These are phyloP conservation scores for Calonectria naviculata DNA, from an alignment of 2,329 filamentous ascomycete species.

Conservation along the genomic window DNA sequence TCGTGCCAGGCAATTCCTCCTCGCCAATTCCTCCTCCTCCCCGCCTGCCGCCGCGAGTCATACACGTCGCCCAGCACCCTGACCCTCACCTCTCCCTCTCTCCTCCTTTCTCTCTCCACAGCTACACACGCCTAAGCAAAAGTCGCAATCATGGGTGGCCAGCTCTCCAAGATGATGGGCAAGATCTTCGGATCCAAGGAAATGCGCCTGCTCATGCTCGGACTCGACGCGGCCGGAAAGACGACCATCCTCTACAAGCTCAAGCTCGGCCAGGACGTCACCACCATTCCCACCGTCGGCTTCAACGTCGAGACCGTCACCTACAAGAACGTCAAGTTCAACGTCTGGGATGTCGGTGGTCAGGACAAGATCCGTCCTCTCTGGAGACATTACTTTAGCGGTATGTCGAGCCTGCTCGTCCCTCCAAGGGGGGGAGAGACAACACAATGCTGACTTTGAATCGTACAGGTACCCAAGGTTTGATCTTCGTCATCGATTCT, in stretches of 20 bases:
- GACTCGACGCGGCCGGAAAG: slow-evolving; percentile 97
- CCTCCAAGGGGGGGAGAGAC: background rate
- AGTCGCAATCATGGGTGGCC: slow-evolving; percentile 80
- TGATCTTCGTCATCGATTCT: slow-evolving; percentile 99
- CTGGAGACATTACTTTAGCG: slow-evolving; percentile 97
- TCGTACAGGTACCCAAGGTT: slow-evolving; percentile 86
- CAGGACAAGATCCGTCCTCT: slow-evolving; percentile 99
- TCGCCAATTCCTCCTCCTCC: background rate
- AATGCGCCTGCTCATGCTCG: slow-evolving; percentile 98
- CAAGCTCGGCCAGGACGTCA: slow-evolving; percentile 98
- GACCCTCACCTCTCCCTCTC: background rate
- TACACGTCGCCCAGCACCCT: background rate
- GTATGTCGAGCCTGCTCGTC: slow-evolving; percentile 50
- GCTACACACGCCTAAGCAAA: background rate
- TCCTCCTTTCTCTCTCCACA: background rate
- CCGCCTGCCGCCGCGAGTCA: slow-evolving; percentile 8
- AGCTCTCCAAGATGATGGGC: slow-evolving; percentile 95
- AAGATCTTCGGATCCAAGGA: slow-evolving; percentile 99
- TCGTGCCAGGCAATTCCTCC: background rate
- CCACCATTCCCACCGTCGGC: slow-evolving; percentile 97
- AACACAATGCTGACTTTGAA: slow-evolving; percentile 18
- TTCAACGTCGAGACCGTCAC: slow-evolving; percentile 99
- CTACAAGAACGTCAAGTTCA: slow-evolving; percentile 99
- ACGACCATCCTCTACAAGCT: slow-evolving; percentile 99
- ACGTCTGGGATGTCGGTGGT: slow-evolving; percentile 98